These are phyloP conservation scores for Diaporthe sp. DNA, from an alignment of 2,329 filamentous ascomycete species.

Conservation along the genomic window DNA sequence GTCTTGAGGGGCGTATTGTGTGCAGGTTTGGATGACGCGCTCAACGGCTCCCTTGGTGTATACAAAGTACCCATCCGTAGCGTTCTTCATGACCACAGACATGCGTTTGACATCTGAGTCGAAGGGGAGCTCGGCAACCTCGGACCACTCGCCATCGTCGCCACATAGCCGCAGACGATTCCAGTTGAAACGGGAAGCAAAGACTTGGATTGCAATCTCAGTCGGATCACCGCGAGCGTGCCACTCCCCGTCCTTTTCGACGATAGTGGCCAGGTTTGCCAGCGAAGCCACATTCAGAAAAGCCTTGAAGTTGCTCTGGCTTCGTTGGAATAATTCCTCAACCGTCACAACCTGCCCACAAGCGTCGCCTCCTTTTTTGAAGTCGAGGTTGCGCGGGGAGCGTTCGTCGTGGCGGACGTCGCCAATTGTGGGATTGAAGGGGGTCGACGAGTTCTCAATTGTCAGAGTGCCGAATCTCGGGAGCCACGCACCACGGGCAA, in stretches of 20 bases:
- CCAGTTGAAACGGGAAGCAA: slow-evolving; percentile 73
- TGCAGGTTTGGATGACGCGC: slow-evolving; percentile 70
- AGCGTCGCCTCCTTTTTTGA: background rate
- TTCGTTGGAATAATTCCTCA: background rate
- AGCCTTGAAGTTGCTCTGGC: slow-evolving; percentile 58
- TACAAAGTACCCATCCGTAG: slow-evolving; percentile 30
- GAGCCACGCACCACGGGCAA: slow-evolving; percentile 70
- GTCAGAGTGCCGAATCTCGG: slow-evolving; percentile 69
- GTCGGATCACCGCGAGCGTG: slow-evolving; percentile 72
- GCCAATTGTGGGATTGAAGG: slow-evolving; percentile 69
- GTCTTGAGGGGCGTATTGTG: slow-evolving; percentile 37
- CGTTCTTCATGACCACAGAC: slow-evolving; percentile 69
- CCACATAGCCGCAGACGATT: slow-evolving; percentile 62
- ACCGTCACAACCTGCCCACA: background rate
- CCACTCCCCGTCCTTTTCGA: slow-evolving; percentile 62
- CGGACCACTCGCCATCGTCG: slow-evolving; percentile 59
- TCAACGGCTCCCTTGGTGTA: slow-evolving; percentile 74
- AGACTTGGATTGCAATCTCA: slow-evolving; percentile 78
- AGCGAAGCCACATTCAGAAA: slow-evolving; percentile 70
- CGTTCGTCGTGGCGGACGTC: slow-evolving; percentile 42
- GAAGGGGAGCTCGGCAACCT: slow-evolving; percentile 73
- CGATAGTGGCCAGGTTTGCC: slow-evolving; percentile 71
- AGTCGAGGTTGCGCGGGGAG: background rate
- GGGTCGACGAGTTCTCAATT: slow-evolving; percentile 67
- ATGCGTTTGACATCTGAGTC: slow-evolving; percentile 77